These are phyloP conservation scores for Cnidoscolus chayamansa DNA, from an alignment of 441 rosid genomes.

Conservation along the genomic window DNA sequence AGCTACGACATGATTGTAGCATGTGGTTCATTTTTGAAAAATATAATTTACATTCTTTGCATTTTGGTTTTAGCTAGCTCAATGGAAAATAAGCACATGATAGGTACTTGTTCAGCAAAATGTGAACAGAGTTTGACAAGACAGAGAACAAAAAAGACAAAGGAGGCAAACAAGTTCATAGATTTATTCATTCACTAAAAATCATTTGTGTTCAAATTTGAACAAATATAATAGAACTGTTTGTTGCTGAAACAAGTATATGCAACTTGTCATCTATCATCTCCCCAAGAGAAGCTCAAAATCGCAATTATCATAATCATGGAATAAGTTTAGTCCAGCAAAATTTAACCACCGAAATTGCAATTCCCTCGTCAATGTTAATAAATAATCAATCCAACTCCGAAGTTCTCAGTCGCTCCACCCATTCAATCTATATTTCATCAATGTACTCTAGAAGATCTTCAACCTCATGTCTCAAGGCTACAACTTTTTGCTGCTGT, in stretches of 20 bases:
- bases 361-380: neutral
- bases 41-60: neutral
- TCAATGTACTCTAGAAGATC: constrained; percentile 75
- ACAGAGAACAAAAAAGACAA: no score
- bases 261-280: neutral
- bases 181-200: no score
- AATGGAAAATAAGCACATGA: no score
- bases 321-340: neutral
- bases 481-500: constrained; percentile 61
- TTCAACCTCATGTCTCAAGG: constrained; percentile 77
- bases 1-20: neutral
- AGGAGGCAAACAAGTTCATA: no score
- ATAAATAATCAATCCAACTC: constrained; percentile 12
- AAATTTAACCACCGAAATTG: constrained; percentile 3
- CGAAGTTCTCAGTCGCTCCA: neutral
- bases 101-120: no score
- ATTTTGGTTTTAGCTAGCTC: no score
- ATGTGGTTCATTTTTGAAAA: neutral
- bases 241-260: no score
- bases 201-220: no score
- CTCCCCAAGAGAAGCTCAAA: neutral
- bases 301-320: neutral
- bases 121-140: no score
- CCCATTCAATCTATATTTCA: constrained; percentile 32
- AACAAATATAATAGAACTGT: no score